These are phyloP conservation scores for Rhododendron simsii DNA, from an alignment of 148 eudicot genomes.

Conservation along the genomic window DNA sequence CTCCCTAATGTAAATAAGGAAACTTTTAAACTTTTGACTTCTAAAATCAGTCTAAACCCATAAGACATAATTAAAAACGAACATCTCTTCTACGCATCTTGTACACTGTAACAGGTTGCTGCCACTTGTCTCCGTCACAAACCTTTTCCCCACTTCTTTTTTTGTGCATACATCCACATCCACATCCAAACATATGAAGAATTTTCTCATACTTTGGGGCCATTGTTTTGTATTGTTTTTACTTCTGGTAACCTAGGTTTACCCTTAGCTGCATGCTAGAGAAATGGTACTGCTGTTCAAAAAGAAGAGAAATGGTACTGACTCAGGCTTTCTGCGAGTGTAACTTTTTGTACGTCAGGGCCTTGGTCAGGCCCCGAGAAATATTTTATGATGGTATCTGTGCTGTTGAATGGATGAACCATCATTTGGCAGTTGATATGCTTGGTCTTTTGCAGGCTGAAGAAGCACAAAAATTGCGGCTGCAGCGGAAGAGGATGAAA, in stretches of 20 bases:
- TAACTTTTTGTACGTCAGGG: neutral
- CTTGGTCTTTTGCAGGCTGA: conserved; percentile 55
- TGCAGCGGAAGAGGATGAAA: conserved; percentile 53
- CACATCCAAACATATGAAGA: neutral
- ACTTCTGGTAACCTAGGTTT: neutral
- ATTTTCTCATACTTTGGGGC: neutral
- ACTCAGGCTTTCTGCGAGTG: neutral
- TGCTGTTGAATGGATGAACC: neutral
- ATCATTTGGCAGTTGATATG: neutral
- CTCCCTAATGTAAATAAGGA: neutral
- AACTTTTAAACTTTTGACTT: neutral
- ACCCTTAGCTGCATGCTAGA: neutral
- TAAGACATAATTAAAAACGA: neutral
- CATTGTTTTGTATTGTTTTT: neutral
- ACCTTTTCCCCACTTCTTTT: neutral
- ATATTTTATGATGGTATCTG: neutral
- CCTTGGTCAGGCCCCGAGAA: neutral
- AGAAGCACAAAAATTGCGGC: conserved; percentile 63
- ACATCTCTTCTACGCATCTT: neutral
- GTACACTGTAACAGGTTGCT: neutral
- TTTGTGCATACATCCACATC: neutral
- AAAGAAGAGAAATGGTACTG: neutral
- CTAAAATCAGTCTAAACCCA: neutral
- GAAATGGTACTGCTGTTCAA: neutral
- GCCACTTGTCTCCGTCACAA: neutral